Conservation (phyloP, 2,329 filamentous ascomycete genomes). For the Amesomyces nigricolor region DNA sequence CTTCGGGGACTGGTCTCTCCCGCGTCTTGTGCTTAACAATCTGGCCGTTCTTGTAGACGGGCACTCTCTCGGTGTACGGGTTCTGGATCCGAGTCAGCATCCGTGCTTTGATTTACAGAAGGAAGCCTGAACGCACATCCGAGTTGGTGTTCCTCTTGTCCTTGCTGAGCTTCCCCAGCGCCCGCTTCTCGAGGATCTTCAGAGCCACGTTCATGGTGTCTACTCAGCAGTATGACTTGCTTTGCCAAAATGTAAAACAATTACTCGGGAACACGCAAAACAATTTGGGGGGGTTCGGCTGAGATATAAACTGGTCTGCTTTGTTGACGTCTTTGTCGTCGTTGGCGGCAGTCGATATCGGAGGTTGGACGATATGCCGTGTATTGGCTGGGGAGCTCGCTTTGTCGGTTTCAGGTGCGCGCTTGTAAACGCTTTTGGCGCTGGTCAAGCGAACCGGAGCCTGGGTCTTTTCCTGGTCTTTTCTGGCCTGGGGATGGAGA, state of each 20-base stretch:
- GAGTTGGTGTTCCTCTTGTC: slow-evolving; percentile 24
- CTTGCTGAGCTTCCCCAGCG: slow-evolving; percentile 19
- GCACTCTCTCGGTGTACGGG: slow-evolving; percentile 80
- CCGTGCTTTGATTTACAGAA: background rate
- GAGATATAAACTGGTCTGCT: slow-evolving; percentile 14
- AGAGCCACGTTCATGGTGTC: slow-evolving; percentile 23
- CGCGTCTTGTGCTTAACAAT: slow-evolving; percentile 71
- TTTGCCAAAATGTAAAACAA: background rate
- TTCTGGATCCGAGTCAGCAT: slow-evolving; percentile 52
- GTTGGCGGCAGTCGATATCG: slow-evolving; percentile 12
- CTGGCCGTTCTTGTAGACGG: slow-evolving; percentile 62
- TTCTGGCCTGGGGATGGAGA: slow-evolving; percentile 1
- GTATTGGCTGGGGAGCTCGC: slow-evolving; percentile 19
- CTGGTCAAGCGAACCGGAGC: slow-evolving; percentile 9
- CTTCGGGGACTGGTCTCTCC: slow-evolving; percentile 77
- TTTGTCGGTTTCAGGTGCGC: slow-evolving; percentile 25
- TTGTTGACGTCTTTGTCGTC: slow-evolving; percentile 12
- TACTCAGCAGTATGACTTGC: background rate
- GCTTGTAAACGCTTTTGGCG: slow-evolving; percentile 22
- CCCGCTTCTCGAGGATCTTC: slow-evolving; percentile 21
- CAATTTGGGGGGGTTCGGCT: background rate
- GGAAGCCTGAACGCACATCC: slow-evolving; percentile 17
- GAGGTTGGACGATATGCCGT: slow-evolving; percentile 1
- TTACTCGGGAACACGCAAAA: background rate
- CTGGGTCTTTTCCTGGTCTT: slow-evolving; percentile 7